phyloP scores from a whole-genome alignment of 75 land plant genomes.

The Gnetum montanum region DNA sequence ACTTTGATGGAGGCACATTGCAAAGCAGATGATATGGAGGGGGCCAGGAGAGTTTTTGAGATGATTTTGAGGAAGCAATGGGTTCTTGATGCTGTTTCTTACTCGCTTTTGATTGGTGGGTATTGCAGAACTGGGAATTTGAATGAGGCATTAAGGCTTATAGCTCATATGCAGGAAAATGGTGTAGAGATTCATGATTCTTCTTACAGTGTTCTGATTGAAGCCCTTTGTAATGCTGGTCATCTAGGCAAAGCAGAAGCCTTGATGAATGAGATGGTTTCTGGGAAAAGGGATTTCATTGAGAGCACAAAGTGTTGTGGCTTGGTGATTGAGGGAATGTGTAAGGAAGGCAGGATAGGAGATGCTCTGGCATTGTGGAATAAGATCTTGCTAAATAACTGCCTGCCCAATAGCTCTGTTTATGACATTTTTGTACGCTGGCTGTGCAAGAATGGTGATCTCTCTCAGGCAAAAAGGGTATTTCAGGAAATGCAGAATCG shows the following conservation, averaged over 20 bases:
- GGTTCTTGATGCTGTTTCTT: conserved; percentile 47
- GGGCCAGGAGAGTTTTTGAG: conserved; percentile 31
- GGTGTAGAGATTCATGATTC: conserved; percentile 43
- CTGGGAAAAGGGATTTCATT: conserved; percentile 27
- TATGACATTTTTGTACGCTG: conserved; percentile 60
- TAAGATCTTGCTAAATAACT: conserved; percentile 42
- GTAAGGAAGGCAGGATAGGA: conserved; percentile 55
- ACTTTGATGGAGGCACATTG: conserved; percentile 33
- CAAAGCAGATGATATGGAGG: conserved; percentile 23
- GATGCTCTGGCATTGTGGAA: conserved; percentile 63
- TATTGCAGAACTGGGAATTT: conserved; percentile 38
- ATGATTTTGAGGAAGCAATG: conserved; percentile 42
- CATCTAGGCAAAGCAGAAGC: conserved; percentile 46
- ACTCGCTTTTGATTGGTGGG: conserved; percentile 51
- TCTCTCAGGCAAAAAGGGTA: conserved; percentile 48
- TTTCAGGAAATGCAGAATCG: conserved; percentile 50
- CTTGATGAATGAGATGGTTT: conserved; percentile 55
- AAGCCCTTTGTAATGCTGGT: conserved; percentile 43
- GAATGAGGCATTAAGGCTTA: conserved; percentile 38
- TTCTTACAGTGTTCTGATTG: conserved; percentile 52
- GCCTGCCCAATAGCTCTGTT: conserved; percentile 50
- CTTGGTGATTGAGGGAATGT: conserved; percentile 52
- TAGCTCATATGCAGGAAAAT: conserved; percentile 65
- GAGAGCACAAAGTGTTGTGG: conserved; percentile 41
- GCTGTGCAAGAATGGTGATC: conserved; percentile 58